A percentile compares a stretch with the other conserved stretches of the same genome.
Evolutionary conservation across 805 yeast genomes (phyloP).

Genomic region (Zygosaccharomyces bailii): DNA sequence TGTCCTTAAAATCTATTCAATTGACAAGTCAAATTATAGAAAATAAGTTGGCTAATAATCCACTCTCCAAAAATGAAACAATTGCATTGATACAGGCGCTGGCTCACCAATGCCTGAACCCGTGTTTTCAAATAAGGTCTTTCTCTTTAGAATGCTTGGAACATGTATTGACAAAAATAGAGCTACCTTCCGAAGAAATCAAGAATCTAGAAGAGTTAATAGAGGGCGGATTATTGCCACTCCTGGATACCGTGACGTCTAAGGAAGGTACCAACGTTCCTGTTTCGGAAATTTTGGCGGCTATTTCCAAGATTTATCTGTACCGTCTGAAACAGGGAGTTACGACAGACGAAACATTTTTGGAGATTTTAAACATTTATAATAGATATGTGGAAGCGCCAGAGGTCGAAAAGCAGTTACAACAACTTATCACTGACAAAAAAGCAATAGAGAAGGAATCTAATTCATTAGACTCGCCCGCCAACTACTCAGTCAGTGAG

Average conservation of each 20-base stretch:
- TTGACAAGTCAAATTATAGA: constrained; percentile 53
- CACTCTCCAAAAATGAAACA: constrained; percentile 34
- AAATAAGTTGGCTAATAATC: constrained; percentile 18
- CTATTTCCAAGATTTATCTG: constrained; percentile 63
- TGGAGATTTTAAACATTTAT: constrained; percentile 39
- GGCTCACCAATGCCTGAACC: constrained; percentile 86
- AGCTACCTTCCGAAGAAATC: constrained; percentile 37
- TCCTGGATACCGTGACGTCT: constrained; percentile 20
- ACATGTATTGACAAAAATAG: constrained; percentile 39
- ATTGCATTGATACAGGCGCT: constrained; percentile 72
- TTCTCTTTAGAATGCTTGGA: constrained; percentile 64
- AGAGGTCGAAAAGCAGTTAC: constrained; percentile 39
- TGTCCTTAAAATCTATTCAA: constrained; percentile 59
- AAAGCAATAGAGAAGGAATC: constrained; percentile 29
- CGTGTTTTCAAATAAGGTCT: constrained; percentile 71
- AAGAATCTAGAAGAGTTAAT: constrained; percentile 55
- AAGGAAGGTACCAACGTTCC: constrained; percentile 36
- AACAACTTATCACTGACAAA: constrained; percentile 38
- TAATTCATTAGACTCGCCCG: background rate
- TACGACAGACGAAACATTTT: constrained; percentile 39
- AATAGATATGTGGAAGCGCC: constrained; percentile 41
- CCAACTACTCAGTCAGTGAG: background rate
- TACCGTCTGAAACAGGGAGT: constrained; percentile 41
- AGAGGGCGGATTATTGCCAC: constrained; percentile 72
- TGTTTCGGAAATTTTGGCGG: constrained; percentile 60